Evolutionary conservation across 768 basidiomycete species (phyloP).

Genomic region (Crassisporium funariophilum): DNA sequence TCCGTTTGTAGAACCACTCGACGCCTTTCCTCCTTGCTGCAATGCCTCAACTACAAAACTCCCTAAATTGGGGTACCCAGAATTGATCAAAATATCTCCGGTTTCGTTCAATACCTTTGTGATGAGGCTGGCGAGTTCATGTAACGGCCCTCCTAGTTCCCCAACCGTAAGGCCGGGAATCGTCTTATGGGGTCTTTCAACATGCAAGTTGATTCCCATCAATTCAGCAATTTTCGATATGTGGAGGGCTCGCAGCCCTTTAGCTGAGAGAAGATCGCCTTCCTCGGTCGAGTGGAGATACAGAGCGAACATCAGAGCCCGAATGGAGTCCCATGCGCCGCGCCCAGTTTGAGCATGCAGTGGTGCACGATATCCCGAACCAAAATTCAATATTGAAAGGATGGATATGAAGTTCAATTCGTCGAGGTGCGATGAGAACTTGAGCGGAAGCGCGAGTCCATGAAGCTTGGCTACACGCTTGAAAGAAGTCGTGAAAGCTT

Average conservation of each 20-base stretch:
- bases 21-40: constrained; percentile 47
- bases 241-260: constrained; percentile 59
- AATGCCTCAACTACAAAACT: constrained; percentile 72
- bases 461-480: constrained; percentile 62
- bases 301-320: constrained; percentile 70
- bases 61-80: constrained; percentile 72
- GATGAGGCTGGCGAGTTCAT: constrained; percentile 72
- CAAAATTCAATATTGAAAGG: constrained; percentile 81
- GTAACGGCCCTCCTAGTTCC: constrained; percentile 72
- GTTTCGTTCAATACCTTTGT: constrained; percentile 69
- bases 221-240: constrained; percentile 68
- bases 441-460: constrained; percentile 77
- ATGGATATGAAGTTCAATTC: constrained; percentile 85
- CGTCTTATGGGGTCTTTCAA: constrained; percentile 68
- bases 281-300: constrained; percentile 66
- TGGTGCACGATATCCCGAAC: constrained; percentile 75
- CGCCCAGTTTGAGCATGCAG: constrained; percentile 73
- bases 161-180: constrained; percentile 75
- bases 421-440: constrained; percentile 68
- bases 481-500: constrained; percentile 64
- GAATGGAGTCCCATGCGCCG: constrained; percentile 84
- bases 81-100: constrained; percentile 59
- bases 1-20: constrained; percentile 7
- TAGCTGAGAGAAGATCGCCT: constrained; percentile 64
- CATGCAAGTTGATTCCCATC: constrained; percentile 68